A percentile compares a stretch with the other conserved stretches of the same genome.
Evolutionary conservation across 2,329 filamentous ascomycete species (phyloP).

Genomic region (Botrytis aclada): DNA sequence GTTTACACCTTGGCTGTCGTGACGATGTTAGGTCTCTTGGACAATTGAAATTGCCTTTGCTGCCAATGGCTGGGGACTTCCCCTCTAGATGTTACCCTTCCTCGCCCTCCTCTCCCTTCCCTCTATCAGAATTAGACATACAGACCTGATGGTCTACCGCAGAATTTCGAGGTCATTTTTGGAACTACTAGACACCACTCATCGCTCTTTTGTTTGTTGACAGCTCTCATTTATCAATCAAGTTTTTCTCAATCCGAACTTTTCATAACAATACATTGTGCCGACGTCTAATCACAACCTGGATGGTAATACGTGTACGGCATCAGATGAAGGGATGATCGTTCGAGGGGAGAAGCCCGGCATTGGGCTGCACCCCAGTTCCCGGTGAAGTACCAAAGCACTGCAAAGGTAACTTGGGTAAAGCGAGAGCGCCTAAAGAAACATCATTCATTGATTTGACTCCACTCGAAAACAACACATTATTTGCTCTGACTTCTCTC

Average conservation of each 20-base stretch:
- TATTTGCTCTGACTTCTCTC: background rate
- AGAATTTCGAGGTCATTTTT: background rate
- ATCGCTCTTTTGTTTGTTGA: background rate
- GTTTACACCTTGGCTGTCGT: background rate
- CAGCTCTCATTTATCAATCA: background rate
- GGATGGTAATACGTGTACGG: background rate
- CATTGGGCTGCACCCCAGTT: conserved; percentile 5
- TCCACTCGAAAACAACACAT: conserved; percentile 10
- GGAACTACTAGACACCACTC: too few relatives aligned
- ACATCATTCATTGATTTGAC: background rate
- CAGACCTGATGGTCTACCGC: background rate
- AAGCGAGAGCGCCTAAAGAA: background rate
- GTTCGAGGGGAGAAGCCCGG: background rate
- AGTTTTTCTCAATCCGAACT: background rate
- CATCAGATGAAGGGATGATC: conserved; percentile 23
- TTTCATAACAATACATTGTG: background rate
- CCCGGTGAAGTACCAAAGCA: conserved; percentile 7
- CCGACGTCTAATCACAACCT: background rate
- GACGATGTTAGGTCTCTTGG: background rate
- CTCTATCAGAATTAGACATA: background rate
- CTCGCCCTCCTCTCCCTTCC: background rate
- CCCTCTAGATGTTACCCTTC: conserved; percentile 6
- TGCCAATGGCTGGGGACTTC: background rate
- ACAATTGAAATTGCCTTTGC: background rate
- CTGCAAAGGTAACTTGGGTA: background rate